Evolutionary conservation across 2,329 filamentous ascomycete species (phyloP).

Genomic region (Samsoniella hepiali): DNA sequence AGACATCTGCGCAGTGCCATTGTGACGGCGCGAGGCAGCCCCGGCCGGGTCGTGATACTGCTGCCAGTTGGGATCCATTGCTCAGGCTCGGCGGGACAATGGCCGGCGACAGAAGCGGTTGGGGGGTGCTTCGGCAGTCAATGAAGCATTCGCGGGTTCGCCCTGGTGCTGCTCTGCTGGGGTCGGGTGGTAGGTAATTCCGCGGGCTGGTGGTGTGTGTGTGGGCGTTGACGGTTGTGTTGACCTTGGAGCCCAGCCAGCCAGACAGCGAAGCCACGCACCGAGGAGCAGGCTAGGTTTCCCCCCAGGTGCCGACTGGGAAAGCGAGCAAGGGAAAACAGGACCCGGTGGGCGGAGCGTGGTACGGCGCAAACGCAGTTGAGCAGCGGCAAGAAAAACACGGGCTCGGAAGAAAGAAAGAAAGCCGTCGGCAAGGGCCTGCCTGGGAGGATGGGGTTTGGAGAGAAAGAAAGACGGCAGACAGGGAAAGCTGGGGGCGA

Average conservation of each 20-base stretch:
- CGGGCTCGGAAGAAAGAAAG: not conserved
- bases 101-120: conserved; percentile 13
- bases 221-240: conserved; percentile 25
- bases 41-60: conserved; percentile 61
- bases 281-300: conserved; percentile 5
- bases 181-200: not conserved
- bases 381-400: not conserved
- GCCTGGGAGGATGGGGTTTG: conserved; percentile 11
- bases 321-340: not conserved
- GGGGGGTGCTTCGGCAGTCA: not conserved
- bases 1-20: conserved; percentile 43
- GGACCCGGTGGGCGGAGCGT: not conserved
- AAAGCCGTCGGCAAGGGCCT: conserved; percentile 15
- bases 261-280: conserved; percentile 14
- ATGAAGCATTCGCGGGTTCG: conserved; percentile 13
- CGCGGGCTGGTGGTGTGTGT: conserved; percentile 19
- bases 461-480: conserved; percentile 3
- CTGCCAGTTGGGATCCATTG: conserved; percentile 52
- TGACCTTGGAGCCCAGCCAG: conserved; percentile 16
- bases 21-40: conserved; percentile 60
- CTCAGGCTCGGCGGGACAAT: conserved; percentile 20
- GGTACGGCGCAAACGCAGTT: not conserved
- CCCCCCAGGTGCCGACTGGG: not conserved
- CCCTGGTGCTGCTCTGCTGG: not conserved
- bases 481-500: conserved; percentile 14